Percentiles rank a stretch among this genome's conserved stretches.
Conservation (phyloP, 441 rosid genomes). For the Hura crepitans region DNA sequence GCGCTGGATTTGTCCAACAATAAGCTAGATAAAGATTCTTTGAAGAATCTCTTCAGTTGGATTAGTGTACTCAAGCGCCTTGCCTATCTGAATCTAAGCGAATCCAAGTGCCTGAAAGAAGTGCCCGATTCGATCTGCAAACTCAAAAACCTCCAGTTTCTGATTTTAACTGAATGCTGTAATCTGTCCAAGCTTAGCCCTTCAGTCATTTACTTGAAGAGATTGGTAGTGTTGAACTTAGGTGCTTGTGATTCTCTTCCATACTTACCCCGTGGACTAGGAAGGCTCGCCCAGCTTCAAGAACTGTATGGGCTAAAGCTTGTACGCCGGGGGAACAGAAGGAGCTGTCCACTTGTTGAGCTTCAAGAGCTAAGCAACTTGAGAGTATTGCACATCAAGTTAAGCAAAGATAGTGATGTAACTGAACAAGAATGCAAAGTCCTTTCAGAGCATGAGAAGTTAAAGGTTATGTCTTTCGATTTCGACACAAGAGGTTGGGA, state of each 20-base stretch:
- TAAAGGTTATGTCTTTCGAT: constrained; percentile 19
- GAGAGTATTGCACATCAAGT: constrained; percentile 13
- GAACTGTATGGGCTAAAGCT: constrained; percentile 16
- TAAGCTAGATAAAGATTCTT: neutral
- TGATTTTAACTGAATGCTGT: constrained; percentile 13
- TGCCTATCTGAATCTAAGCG: constrained; percentile 1
- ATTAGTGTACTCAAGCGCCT: constrained; percentile 7
- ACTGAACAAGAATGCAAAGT: constrained; percentile 14
- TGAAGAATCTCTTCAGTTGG: constrained; percentile 2
- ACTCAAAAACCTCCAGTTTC: constrained; percentile 6
- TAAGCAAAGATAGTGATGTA: constrained; percentile 14
- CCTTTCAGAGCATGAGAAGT: constrained; percentile 18
- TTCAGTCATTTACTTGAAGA: constrained; percentile 10
- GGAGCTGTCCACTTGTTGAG: neutral
- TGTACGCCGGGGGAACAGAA: neutral
- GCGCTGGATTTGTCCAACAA: constrained; percentile 12
- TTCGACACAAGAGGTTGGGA: constrained; percentile 11
- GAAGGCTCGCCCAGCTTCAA: constrained; percentile 12
- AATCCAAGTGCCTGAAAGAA: neutral
- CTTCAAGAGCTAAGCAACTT: neutral
- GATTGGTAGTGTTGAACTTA: constrained; percentile 8
- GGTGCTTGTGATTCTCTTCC: neutral
- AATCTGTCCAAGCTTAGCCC: neutral
- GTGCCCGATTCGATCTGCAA: constrained; percentile 12
- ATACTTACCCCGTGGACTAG: constrained; percentile 1